phyloP scores from a whole-genome alignment of 768 basidiomycete genomes.

The Lactarius evosmus region DNA sequence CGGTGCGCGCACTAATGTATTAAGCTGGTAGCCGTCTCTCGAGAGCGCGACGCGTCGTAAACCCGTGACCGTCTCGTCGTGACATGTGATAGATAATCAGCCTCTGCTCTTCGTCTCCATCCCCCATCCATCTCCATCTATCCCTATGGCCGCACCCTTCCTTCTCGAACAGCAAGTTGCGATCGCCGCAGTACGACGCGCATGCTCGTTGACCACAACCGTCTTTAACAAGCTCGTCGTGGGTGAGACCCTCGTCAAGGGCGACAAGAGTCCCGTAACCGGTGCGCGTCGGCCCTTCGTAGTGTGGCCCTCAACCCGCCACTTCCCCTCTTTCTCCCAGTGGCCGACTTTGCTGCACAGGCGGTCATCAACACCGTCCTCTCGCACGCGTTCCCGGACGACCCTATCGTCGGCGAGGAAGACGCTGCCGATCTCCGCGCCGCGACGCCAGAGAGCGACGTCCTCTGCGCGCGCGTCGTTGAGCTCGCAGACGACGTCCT shows the following conservation, averaged over 20 bases:
- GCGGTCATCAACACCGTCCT: constrained; percentile 87
- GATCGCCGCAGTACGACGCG: constrained; percentile 81
- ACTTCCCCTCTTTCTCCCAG: constrained; percentile 38
- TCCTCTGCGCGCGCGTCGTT: constrained; percentile 64
- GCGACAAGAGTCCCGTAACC: constrained; percentile 75
- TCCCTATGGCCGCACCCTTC: constrained; percentile 48
- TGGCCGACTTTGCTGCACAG: constrained; percentile 93
- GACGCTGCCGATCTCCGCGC: constrained; percentile 75
- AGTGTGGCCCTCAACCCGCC: not conserved
- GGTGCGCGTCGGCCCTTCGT: constrained; percentile 35
- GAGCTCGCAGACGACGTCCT: constrained; percentile 81
- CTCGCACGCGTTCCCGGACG: constrained; percentile 68
- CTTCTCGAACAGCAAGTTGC: constrained; percentile 76
- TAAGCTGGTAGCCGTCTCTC: too few relatives aligned
- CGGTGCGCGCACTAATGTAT: not conserved
- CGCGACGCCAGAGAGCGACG: constrained; percentile 31
- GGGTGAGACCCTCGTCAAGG: constrained; percentile 84
- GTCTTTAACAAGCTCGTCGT: constrained; percentile 85
- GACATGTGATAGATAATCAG: not conserved
- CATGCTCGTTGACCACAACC: constrained; percentile 76
- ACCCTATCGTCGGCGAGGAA: constrained; percentile 93
- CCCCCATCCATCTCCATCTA: too few relatives aligned
- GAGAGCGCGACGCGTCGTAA: not conserved
- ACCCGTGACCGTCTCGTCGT: not conserved
- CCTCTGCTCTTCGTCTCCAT: too few relatives aligned